Base-by-base conservation (phyloP, 768 basidiomycete genomes). In the Trametopsis cervina region DNA sequence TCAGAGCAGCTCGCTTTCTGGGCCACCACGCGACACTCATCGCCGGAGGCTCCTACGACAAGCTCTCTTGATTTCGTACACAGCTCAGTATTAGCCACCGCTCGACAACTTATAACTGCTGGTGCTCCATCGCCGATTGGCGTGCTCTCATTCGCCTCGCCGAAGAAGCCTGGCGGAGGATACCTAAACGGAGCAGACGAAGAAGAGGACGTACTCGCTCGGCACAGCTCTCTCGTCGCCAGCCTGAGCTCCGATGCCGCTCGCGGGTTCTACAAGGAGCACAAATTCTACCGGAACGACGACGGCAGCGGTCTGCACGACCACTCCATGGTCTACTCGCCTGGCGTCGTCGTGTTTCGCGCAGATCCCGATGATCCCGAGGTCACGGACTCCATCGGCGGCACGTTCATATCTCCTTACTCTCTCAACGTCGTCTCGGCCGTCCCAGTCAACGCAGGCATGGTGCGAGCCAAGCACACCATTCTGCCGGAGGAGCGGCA, bases 311-410 rank as follows among this genome's bases (percentile, higher is more conserved):
- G 71, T 21, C 53, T 73, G 18, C 64, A 70, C n/a, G 72, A 73
- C 47, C 72, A 75, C 44, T 68, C 73, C 15, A 70, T 75, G 64
- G 65, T 75, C 27, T 75, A 72, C 56, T 68, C 68, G 26, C 73
- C 73, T 7, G 64, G 64, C 13, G 67, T 75, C 22, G 62, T 66
- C 37, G 68, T 66, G 5, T 66, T 75, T 57, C 64, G 72, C n/a
- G 64, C 64, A 40, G 73, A 73, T 36, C 45, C 42, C 39, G 54
- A 52, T 51, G 49, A 58, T 55, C 47, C 37, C 35, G 49, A 48
- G 15, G 35, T 38, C 35, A 22, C 46, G 5, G 57, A 58, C n/a
- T 37, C 45, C 18, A 22, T 46, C 49, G 54, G 60, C 49, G 55
- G 62, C 38, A 51, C 52, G 22, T 69, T 69, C 53, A 65, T 70